Base-by-base conservation (phyloP, 352 stramenopile genomes). In the Pythium utonaiense region DNA sequence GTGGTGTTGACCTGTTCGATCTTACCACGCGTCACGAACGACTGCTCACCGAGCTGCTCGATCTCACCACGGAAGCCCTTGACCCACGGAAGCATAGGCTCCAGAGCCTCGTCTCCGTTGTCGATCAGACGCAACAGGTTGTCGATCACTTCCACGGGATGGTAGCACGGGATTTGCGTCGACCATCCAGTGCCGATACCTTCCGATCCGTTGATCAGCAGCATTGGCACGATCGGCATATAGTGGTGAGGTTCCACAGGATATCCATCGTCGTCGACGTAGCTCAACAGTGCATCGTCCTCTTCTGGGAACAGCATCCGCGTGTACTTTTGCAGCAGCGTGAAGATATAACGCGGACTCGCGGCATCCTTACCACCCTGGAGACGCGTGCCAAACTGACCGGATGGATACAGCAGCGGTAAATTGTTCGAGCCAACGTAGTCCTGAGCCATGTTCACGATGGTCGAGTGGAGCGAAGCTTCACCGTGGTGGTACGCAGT, bases 401-500 rank as follows among this genome's bases (percentile, higher is more conserved):
- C 98, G 7, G 86, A 96, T 14, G 98, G 98, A 36, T 86, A 95
- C 31, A 99, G 73, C 17, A 99, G 82, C 49, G 98, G 98, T 27
- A 99, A 71, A 68, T 99, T 99, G 78, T 99, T 99, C 10, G 93
- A 91, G 17, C 97, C 97, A 21, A 98, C 92, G 56, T 95, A 99
- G 57, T 97, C 92, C 69, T 99, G 98, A 30, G 98, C 98, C 97
- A 99, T 99, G 53, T 96, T 96, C 21, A 99, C 86, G 67, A 99
- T 99, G 36, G 98, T 99, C 45, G 90, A 94, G 56, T 98, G 91
- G 8, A 99, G 77, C 19, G 96, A 99, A 45, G 86, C 88, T 71
- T 99, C 98, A 33, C 98, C 98, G 77, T 99, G 98, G 70, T 99
- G 98, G 69, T 99, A 99, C 4, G 97, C 97, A 36, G 96, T 93